Percentiles rank a stretch among this genome's conserved stretches.
phyloP scores from a whole-genome alignment of 2,329 filamentous ascomycete genomes.

The Neonectria faginata region DNA sequence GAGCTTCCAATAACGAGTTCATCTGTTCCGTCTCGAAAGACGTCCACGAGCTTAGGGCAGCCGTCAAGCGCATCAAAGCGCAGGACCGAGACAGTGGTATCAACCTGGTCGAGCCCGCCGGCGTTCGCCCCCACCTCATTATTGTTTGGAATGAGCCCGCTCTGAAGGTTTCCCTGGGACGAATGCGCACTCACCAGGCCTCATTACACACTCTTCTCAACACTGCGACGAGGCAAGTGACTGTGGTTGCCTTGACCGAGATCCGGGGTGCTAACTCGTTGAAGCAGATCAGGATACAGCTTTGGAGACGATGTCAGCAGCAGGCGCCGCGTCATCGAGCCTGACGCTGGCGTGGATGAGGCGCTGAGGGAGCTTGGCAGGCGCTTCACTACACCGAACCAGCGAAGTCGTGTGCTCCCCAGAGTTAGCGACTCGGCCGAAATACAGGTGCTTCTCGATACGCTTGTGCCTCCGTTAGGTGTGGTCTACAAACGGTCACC shows the following conservation, averaged over 20 bases:
- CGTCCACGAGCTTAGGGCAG: conserved; percentile 41
- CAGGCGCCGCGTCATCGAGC: conserved; percentile 45
- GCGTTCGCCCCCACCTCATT: conserved; percentile 35
- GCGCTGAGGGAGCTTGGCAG: conserved; percentile 42
- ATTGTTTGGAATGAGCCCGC: conserved; percentile 45
- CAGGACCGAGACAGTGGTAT: conserved; percentile 46
- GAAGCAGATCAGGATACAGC: conserved; percentile 35
- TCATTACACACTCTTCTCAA: conserved; percentile 46
- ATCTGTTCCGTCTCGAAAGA: conserved; percentile 44
- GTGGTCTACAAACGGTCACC: conserved; percentile 37
- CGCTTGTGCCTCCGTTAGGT: conserved; percentile 41
- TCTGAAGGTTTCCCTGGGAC: conserved; percentile 38
- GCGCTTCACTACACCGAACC: conserved; percentile 41
- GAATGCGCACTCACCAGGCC: conserved; percentile 44
- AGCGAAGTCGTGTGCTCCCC: conserved; percentile 39
- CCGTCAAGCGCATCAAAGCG: conserved; percentile 43
- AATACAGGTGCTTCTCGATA: conserved; percentile 45
- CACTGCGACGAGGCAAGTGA: conserved; percentile 40
- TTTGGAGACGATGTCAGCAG: conserved; percentile 38
- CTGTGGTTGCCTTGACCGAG: not conserved
- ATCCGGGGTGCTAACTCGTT: conserved; percentile 24
- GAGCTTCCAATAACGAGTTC: conserved; percentile 44
- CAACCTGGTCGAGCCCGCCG: conserved; percentile 38
- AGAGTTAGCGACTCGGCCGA: conserved; percentile 46
- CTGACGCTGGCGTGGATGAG: conserved; percentile 42